Evolutionary conservation across 73 alveolate species (phyloP).

Genomic region (Tetrahymena borealis): DNA sequence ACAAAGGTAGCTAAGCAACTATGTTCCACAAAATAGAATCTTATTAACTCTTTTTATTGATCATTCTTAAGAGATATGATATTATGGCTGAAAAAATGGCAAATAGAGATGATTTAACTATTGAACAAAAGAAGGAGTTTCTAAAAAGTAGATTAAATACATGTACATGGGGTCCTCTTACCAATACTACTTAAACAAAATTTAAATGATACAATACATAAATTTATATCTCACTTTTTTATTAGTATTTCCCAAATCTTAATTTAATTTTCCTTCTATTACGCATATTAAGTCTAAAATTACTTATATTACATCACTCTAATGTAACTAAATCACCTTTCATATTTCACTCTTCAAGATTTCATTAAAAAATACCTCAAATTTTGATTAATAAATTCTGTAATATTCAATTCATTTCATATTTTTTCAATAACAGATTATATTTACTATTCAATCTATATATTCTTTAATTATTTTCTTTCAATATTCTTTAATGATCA

Average conservation of each 20-base stretch:
- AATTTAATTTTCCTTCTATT: background rate
- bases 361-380: too few species aligned
- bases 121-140: background rate
- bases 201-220: background rate
- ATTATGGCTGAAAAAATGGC: slow-evolving; percentile 1
- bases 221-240: background rate
- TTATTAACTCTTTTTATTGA: background rate
- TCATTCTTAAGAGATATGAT: background rate
- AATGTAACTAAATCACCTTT: too few species aligned
- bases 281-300: background rate
- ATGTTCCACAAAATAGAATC: background rate
- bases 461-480: too few species aligned
- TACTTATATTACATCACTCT: background rate
- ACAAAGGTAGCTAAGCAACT: background rate
- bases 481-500: too few species aligned
- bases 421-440: too few species aligned
- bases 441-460: too few species aligned
- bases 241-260: background rate
- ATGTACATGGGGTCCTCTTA: background rate
- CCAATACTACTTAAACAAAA: background rate
- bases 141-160: background rate
- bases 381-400: too few species aligned
- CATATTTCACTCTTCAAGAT: too few species aligned
- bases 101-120: background rate
- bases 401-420: too few species aligned